Base-by-base conservation (phyloP, 768 basidiomycete species). In the Suillus tomentosus region DNA sequence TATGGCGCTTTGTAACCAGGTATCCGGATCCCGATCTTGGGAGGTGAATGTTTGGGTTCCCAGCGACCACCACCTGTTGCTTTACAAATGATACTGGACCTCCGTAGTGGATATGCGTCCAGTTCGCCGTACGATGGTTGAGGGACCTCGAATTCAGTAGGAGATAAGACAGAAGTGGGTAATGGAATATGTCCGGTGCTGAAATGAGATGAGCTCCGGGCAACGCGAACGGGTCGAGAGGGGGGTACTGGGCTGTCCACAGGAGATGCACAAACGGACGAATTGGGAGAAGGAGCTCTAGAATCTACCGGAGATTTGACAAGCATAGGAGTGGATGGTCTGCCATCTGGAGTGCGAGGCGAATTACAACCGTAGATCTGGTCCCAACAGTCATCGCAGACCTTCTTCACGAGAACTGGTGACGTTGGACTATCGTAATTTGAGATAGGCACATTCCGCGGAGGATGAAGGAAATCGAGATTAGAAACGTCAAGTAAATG, bases 31-130 rank as follows among this genome's bases (percentile, higher is more conserved):
- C 87, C 72, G 2, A 73, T 69, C 61, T 66, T 70, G 0, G 77
- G 77, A 2, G 81, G 77, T 11, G 76, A 74, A 37, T 81, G 82
- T 69, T 87, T 88, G 40, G 92, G 91, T 67, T 85, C 84, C 91
- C 91, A 93, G 40, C 92, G 85, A 17, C 91, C 91, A 15, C 90
- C 90, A 54, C 92, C 91, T 22, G 85, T 84, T 1, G 87, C 88
- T 69, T 93, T 94, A 78, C 91, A 94, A 15, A 91, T 81, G 57
- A 83, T 79, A 68, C 84, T 85, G 3, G 87, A 84, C 62, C 86
- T 84, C 50, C 83, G 81, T 24, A 93, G 84, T 2, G 91, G 91
- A 68, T 93, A 93, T 1, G 88, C 83, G 59, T 87, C 87, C 36
- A 93, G 81, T 72, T 90, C 89, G 65, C 90, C 90, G 63, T 85